Evolutionary conservation across 495 filamentous ascomycete species (phyloP), one percentile per base, ranked within the genome.

Genomic region (Mytilinidion resinicola): DNA sequence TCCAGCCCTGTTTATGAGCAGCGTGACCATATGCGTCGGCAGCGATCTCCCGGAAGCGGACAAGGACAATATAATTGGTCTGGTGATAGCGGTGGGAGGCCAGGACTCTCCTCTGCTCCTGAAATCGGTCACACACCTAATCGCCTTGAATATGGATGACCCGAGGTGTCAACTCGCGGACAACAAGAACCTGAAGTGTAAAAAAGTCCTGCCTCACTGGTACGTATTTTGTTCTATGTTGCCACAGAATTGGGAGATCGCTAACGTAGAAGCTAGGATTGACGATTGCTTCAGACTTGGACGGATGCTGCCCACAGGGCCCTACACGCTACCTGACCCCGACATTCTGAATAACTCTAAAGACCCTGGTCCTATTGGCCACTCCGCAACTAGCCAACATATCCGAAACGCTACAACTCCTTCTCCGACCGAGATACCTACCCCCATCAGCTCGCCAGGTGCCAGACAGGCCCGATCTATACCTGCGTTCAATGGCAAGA

Each of bases 201-300:
- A 89, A 70, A 85, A 95, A 55, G 88, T 98, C n/a, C 77, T 97
- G 50, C 95, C 95, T 33, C 95, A 99, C 68, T 97, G 95, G 93
- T 90, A 77, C 64, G 77, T 53, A 35, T 46, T 19, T 12, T 17
- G 15, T 21, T 61, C 6, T 21, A 20, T 19, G 51, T 48, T 47
- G 43, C 17, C 39, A 11, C 9, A 1, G 55, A 8, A 15, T 41
- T 57, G 19, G 44, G 5, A 21, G 30, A 46, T 12, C 12, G 21
- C 54, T 68, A 53, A 64, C 36, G 1, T 21, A 20, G 15, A 11
- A 25, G 9, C 4, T 56, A 92, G 88, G 89, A 96, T 99, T 66
- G 93, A 97, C 62, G 92, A 96, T 67, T 99, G 93, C 69, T 80
- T 99, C 36, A 90, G 87, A 71, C 82, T 99, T 44, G 89, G 91